Evolutionary conservation across 352 stramenopile species (phyloP).

Genomic region (Aphanomyces euteiches): DNA sequence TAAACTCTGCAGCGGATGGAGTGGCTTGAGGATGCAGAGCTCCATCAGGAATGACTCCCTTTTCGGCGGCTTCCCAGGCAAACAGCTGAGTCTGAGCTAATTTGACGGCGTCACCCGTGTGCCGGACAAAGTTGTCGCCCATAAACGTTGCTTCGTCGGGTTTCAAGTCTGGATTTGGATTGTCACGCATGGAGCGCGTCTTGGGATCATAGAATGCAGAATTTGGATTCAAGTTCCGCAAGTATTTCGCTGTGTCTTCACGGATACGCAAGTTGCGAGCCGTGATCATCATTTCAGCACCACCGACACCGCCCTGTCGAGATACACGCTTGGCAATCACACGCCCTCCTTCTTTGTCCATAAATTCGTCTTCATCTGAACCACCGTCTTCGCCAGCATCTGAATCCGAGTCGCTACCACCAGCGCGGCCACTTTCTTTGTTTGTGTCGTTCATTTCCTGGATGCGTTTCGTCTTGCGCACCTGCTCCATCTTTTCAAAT

Average conservation of each 20-base stretch:
- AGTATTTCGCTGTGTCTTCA: conserved; percentile 99
- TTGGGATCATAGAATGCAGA: conserved; percentile 99
- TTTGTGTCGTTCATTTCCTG: conserved; percentile 43
- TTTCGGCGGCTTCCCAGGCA: conserved; percentile 91
- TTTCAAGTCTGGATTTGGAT: conserved; percentile 94
- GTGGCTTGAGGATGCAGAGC: conserved; percentile 95
- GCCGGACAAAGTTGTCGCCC: conserved; percentile 94
- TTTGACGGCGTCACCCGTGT: conserved; percentile 90
- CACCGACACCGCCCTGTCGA: conserved; percentile 93
- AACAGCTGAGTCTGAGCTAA: conserved; percentile 95
- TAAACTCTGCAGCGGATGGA: conserved; percentile 93
- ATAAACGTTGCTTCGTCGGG: conserved; percentile 91
- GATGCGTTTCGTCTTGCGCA: conserved; percentile 41
- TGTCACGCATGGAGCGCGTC: conserved; percentile 97
- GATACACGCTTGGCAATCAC: conserved; percentile 93
- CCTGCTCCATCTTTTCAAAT: conserved; percentile 80
- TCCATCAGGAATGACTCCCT: conserved; percentile 57
- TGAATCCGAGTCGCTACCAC: conserved; percentile 84
- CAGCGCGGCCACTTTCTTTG: conserved; percentile 35
- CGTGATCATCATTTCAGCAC: conserved; percentile 97
- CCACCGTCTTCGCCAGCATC: conserved; percentile 87
- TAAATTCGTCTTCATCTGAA: conserved; percentile 87
- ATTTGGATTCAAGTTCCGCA: conserved; percentile 97
- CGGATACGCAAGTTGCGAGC: conserved; percentile 98
- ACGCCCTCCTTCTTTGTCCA: conserved; percentile 87